Percentiles rank a stretch among this genome's conserved stretches.
These are phyloP conservation scores for Opeltia flavorubescens DNA, from an alignment of 495 filamentous ascomycete species.

Conservation along the genomic window DNA sequence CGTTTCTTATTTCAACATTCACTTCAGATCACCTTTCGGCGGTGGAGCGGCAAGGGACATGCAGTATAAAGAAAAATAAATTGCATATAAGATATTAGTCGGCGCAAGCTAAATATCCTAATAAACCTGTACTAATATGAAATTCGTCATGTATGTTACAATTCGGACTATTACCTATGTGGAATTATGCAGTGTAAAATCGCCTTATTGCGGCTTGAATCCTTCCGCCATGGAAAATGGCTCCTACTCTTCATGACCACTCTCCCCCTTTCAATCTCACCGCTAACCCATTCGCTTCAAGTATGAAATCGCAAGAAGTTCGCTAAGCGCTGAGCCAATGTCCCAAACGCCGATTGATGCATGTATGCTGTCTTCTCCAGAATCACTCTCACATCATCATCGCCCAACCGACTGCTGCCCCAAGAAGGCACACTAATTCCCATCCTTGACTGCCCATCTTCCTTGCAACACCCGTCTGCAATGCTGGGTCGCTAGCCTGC, in stretches of 20 bases:
- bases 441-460: conserved; percentile 20
- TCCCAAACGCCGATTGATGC: not conserved
- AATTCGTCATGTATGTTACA: not conserved
- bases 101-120: no score
- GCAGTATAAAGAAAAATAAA: no score
- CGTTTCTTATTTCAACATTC: no score
- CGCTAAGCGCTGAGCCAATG: not conserved
- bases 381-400: conserved; percentile 15
- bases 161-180: no score
- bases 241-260: no score
- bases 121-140: no score
- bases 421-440: conserved; percentile 31
- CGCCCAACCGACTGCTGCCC: conserved; percentile 16
- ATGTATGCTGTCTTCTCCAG: not conserved
- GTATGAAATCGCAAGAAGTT: not conserved
- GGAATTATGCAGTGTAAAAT: no score
- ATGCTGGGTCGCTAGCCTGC: conserved; percentile 17
- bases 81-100: no score
- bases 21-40: no score
- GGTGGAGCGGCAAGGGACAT: no score
- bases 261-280: not conserved
- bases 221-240: no score
- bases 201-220: no score
- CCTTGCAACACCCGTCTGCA: conserved; percentile 30
- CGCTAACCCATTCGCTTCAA: not conserved